Evolutionary conservation across 768 basidiomycete genomes (phyloP), one percentile per base, ranked within the genome.

Genomic region (Cantharellus anzutake): DNA sequence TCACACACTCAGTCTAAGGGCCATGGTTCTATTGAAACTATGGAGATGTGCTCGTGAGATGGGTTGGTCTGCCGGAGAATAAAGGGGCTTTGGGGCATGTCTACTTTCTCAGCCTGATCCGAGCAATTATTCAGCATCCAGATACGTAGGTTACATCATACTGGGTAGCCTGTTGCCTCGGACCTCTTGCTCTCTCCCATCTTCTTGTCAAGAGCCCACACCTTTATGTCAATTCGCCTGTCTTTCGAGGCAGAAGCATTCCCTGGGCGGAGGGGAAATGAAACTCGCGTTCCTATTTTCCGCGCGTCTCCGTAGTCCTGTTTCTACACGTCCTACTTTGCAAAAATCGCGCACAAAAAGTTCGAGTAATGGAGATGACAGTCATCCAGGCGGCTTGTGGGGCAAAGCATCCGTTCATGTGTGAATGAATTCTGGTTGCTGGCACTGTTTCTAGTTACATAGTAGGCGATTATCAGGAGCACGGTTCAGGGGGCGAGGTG

Each of bases 261-360:
- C 69, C 70, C 4, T 74, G 72, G 71, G 71, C 71, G 2, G 71
- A 73, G 63, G 72, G 71, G 14, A 35, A 7, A 55, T 55, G 52
- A 29, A 11, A 11, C 11, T 11, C 11, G 44, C 44, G 11, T 29
- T 48, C 11, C 44, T 48, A 29, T 29, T 48, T 48, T 29, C 1
- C 44, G 11, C 11, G 44, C 20, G 20, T 29, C 20, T 29, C 20
- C 20, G 20, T 29, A 29, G 20, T 29, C 20, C 20, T 29, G 20
- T 29, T 29, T 29, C 20, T 29, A 29, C 20, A 29, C 20, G 20
- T 29, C 20, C 20, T 29, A 29, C 20, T 29, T 29, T 29, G 20
- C 20, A 29, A 29, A 29, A 29, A 29, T 29, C 1, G 20, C 20
- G 20, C 20, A 29, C 20, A 29, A 29, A 29, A 29, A 29, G 20